Percentiles rank a stretch among this genome's conserved stretches.
phyloP scores from a whole-genome alignment of 1,139 yeast species.

The Sugiyamaella xylanicola region DNA sequence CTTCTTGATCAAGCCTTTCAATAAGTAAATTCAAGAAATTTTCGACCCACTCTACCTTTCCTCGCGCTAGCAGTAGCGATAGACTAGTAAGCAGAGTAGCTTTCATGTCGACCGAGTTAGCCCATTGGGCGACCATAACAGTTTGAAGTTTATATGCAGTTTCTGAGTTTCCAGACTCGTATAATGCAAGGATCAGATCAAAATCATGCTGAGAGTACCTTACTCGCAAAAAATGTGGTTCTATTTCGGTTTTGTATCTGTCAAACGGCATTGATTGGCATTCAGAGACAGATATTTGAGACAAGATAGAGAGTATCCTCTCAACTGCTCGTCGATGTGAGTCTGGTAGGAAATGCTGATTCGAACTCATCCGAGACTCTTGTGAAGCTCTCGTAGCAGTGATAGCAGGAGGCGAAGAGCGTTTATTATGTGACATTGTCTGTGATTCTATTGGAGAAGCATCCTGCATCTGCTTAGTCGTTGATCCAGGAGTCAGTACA shows the following conservation, averaged over 20 bases:
- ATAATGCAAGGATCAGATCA: conserved; percentile 14
- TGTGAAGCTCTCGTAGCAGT: too few species aligned
- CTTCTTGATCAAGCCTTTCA: conserved; percentile 5
- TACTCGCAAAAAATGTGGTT: conserved; percentile 10
- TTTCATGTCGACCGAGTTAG: conserved; percentile 9
- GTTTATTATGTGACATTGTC: too few species aligned
- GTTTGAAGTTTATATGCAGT: conserved; percentile 18
- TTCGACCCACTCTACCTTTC: conserved; percentile 1
- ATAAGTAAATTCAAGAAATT: conserved; percentile 5
- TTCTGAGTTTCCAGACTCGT: conserved; percentile 10
- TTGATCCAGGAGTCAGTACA: too few species aligned
- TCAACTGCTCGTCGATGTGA: not conserved
- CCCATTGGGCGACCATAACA: conserved; percentile 13
- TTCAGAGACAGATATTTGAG: not conserved
- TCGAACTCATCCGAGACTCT: too few species aligned
- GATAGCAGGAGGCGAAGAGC: too few species aligned
- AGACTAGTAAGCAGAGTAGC: conserved; percentile 11
- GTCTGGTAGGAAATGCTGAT: too few species aligned
- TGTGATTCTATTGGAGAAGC: too few species aligned
- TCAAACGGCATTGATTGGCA: conserved; percentile 9
- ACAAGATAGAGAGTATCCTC: not conserved
- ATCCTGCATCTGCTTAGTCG: too few species aligned
- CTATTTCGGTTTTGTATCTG: conserved; percentile 12
- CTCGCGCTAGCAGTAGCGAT: conserved; percentile 6
- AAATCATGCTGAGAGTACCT: conserved; percentile 15